Evolutionary conservation across 257 asterid genomes (phyloP), one percentile per base, ranked within the genome.

Genomic region (Cynanchum wilfordii): DNA sequence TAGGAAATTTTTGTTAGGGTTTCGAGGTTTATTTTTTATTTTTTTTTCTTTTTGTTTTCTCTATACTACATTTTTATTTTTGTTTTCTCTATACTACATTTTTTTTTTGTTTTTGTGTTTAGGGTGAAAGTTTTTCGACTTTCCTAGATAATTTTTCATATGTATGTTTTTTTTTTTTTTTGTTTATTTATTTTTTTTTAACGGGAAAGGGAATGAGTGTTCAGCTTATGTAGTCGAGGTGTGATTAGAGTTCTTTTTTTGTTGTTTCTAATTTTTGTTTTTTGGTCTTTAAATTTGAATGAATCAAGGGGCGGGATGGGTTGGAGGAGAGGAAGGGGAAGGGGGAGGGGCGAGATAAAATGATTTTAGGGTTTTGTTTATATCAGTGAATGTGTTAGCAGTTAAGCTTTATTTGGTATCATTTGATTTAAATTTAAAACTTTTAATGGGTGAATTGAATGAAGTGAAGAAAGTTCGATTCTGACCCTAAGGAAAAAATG

Each of bases 371-470:
- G 81, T 56, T 76, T 51, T 70, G 58, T 58, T 56, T 59, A 73
- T 65, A 51, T 70, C 55, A 63, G 78, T 71, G 69, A 67, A 15
- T 27, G 74, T 40, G 67, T 33, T 79, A 69, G 63, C 45, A 25
- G 65, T 76, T 76, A 65, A 80, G 77, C 81, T 70, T 75, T 80
- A 55, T 45, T 70, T 77, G 58, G 50, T 49, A 66, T 38, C 30
- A 67, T 59, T 57, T 66, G 72, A 51, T 60, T 62, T 20, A 25
- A 42, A 42, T 65, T 55, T 60, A 22, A 7, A 33, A n/a, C 51
- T 51, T 20, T 0, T n/a, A 40, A 29, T 51, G 38, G 62, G 49
- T 49, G 73, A 50, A n/a, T 20, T 20, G 8, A 68, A 25, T 49
- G 9, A 16, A 10, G 30, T 29, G 8, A 10, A 27, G 40, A 50